Evolutionary conservation across 75 land plant genomes (phyloP).

Genomic region (Selaginella moellendorffii): DNA sequence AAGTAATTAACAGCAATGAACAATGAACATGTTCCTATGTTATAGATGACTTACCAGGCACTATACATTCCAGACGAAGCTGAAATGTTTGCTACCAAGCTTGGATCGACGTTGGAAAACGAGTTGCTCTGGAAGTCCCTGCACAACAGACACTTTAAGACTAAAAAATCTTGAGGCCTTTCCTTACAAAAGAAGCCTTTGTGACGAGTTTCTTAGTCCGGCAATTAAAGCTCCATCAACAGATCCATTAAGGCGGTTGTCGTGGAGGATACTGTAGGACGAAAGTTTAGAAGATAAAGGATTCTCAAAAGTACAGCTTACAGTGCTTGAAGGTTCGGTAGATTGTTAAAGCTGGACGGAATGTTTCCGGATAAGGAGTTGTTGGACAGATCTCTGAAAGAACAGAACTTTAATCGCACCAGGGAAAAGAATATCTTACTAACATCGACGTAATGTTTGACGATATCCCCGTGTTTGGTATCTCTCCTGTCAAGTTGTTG

Average conservation of each 20-base stretch:
- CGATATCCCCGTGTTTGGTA: slow-evolving; percentile 4
- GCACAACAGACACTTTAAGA: no score
- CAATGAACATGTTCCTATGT: background rate
- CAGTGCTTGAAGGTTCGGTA: background rate
- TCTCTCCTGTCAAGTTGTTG: slow-evolving; percentile 3
- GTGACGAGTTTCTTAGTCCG: background rate
- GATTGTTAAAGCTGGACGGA: background rate
- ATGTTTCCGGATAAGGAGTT: background rate
- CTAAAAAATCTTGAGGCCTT: no score
- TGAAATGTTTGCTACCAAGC: background rate
- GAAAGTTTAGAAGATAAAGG: no score
- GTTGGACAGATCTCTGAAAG: background rate
- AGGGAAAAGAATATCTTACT: no score
- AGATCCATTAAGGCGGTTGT: background rate
- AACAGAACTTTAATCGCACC: background rate
- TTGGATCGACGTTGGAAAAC: background rate
- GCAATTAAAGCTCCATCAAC: background rate
- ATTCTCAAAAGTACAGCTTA: no score
- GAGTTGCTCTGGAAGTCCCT: background rate
- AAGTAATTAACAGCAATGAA: background rate
- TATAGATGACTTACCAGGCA: background rate
- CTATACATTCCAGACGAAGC: background rate
- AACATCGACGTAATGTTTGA: slow-evolving; percentile 6
- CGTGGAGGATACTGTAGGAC: background rate
- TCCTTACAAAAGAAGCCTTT: background rate